A percentile compares a stretch with the other conserved stretches of the same genome.
phyloP scores from a whole-genome alignment of 108 stramenopile genomes.

The Fragilaria radians region DNA sequence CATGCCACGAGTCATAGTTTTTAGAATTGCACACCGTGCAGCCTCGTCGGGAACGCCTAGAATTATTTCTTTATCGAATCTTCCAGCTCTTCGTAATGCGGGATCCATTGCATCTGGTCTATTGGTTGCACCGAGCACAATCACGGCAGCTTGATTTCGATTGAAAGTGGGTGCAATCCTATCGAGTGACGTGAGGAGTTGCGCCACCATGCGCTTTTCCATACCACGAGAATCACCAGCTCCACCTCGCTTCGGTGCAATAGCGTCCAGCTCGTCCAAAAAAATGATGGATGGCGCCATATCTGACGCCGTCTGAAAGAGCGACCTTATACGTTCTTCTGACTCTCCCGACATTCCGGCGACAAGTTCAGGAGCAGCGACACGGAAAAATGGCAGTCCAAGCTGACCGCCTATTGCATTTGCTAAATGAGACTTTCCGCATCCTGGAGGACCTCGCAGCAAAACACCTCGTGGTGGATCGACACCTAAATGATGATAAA shows the following conservation, averaged over 20 bases:
- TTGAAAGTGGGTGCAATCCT: conserved; percentile 59
- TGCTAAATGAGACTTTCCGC: conserved; percentile 95
- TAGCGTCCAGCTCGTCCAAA: conserved; percentile 97
- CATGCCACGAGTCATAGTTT: conserved; percentile 83
- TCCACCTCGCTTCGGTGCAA: conserved; percentile 91
- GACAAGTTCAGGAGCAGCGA: conserved; percentile 95
- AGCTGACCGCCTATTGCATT: conserved; percentile 83
- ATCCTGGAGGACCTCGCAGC: conserved; percentile 96
- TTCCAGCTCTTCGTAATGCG: conserved; percentile 91
- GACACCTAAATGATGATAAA: conserved; percentile 94
- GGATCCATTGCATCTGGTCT: conserved; percentile 94
- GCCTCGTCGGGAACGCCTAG: conserved; percentile 95
- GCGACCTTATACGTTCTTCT: conserved; percentile 82
- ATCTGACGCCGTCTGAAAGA: conserved; percentile 89
- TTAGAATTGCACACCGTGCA: conserved; percentile 81
- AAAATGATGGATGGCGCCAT: conserved; percentile 94
- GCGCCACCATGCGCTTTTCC: conserved; percentile 97
- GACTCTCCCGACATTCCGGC: conserved; percentile 94
- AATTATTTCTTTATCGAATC: conserved; percentile 96
- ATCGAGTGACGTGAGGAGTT: conserved; percentile 94
- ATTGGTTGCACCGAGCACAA: conserved; percentile 97
- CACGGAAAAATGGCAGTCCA: conserved; percentile 62
- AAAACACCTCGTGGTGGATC: conserved; percentile 98
- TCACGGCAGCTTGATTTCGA: conserved; percentile 59
- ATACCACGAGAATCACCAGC: conserved; percentile 75